Evolutionary conservation across 345 rosid species (phyloP), one percentile per base, ranked within the genome.

Genomic region (Salix suchowensis): DNA sequence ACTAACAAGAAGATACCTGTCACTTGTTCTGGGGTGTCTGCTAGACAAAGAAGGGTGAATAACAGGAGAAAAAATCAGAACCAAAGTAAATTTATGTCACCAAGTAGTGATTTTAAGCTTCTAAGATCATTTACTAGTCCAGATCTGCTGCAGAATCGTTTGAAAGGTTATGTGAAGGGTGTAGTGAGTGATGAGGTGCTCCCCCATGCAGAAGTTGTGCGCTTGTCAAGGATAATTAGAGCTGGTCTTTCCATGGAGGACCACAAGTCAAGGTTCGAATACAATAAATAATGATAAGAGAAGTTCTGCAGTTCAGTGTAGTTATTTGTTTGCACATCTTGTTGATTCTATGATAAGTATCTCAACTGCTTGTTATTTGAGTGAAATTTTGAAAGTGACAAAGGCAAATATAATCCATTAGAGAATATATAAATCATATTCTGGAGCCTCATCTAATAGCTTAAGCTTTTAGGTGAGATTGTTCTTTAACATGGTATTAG

Each of bases 81-180:
- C 81, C 84, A 68, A 32, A 84, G 61, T 64, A 91, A 80, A 74
- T 61, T 80, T 19, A 52, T 71, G 76, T 48, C 75, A 36, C 85
- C 82, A 28, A 72, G 80, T 58, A 76, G 74, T 73, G 72, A 79
- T 64, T 71, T 71, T 77, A 81, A 83, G 82, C 89, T 80, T 71
- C 80, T 79, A 21, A 89, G 86, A 70, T 77, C 89, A 19, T 68
- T 81, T 62, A 77, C 87, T 15, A 84, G 78, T 82, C 90, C 89
- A 5, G 97, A 94, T 54, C 77, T 90, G 77, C 77, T 89, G 79
- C 91, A 83, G 74, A 86, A 77, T 77, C 90, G 85, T 77, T 73
- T 82, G 50, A 88, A 85, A 79, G 98, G 97, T 75, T 95, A 95
- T 82, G 94, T 89, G 72, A 95, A 81, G 77, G 98, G 98, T 76